These are phyloP conservation scores for Candida nemodendra DNA, from an alignment of 805 yeast species.

Conservation along the genomic window DNA sequence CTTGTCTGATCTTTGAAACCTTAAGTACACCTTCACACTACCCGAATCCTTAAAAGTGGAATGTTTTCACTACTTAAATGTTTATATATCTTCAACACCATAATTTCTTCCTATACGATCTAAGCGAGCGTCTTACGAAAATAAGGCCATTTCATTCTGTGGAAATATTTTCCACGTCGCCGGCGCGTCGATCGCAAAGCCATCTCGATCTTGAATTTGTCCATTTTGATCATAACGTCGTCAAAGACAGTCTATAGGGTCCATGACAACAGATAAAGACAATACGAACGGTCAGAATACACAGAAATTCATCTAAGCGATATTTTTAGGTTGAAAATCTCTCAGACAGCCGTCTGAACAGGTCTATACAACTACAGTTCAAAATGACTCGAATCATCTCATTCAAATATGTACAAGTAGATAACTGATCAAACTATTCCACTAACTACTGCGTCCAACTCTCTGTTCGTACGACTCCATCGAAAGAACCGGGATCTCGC, in stretches of 20 bases:
- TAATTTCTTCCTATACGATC: conserved; percentile 3
- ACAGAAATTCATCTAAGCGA: no score
- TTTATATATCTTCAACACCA: not conserved
- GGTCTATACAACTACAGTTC: no score
- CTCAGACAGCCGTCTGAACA: no score
- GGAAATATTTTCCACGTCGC: not conserved
- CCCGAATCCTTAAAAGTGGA: conserved; percentile 1
- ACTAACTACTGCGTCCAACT: conserved; percentile 2
- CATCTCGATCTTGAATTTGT: no score
- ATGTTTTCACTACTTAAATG: conserved; percentile 6
- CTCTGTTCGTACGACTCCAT: conserved; percentile 7
- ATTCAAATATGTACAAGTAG: no score
- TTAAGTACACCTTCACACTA: not conserved
- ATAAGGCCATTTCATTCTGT: not conserved
- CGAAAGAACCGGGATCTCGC: conserved; percentile 39
- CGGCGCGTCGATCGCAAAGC: not conserved
- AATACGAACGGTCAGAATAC: no score
- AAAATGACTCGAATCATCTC: no score
- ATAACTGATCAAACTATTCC: no score
- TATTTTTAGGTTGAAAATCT: no score
- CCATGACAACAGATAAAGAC: no score
- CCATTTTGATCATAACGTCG: no score
- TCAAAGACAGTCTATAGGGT: no score
- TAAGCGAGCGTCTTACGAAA: conserved; percentile 9
- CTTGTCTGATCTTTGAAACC: not conserved